Percentiles rank a stretch among this genome's conserved stretches.
These are phyloP conservation scores for Fraxinus xanthoxyloides DNA, from an alignment of 305 asterid genomes.

Conservation along the genomic window DNA sequence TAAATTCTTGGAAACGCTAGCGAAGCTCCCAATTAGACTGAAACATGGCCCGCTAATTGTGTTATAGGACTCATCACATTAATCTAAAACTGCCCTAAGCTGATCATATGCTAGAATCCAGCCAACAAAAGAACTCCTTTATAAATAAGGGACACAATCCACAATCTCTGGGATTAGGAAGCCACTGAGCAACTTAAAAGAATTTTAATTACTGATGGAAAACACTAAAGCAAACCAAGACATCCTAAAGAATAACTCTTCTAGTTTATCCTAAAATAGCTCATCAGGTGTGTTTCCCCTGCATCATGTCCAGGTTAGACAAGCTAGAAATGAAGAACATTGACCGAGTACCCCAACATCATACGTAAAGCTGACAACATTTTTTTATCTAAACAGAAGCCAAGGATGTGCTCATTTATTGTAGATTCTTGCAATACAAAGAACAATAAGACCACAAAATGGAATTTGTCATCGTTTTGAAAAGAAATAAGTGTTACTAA, in stretches of 20 bases:
- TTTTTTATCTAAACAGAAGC: neutral
- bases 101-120: neutral
- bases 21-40: neutral
- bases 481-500: neutral
- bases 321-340: neutral
- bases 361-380: slow-evolving; percentile 8
- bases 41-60: neutral
- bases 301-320: slow-evolving; percentile 3
- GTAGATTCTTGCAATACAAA: neutral
- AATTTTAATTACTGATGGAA: neutral
- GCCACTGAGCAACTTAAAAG: neutral
- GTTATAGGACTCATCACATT: neutral
- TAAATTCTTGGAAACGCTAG: neutral
- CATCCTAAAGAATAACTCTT: neutral
- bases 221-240: neutral
- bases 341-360: slow-evolving; percentile 1
- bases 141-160: neutral
- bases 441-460: neutral
- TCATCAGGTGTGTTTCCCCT: neutral
- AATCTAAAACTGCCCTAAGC: neutral
- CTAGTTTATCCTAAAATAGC: neutral
- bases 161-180: neutral
- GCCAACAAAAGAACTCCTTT: neutral
- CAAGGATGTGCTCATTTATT: neutral
- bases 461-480: neutral